Evolutionary conservation across 805 yeast genomes (phyloP), one percentile per base, ranked within the genome.

Genomic region (Saccharomycopsis guyanensis): DNA sequence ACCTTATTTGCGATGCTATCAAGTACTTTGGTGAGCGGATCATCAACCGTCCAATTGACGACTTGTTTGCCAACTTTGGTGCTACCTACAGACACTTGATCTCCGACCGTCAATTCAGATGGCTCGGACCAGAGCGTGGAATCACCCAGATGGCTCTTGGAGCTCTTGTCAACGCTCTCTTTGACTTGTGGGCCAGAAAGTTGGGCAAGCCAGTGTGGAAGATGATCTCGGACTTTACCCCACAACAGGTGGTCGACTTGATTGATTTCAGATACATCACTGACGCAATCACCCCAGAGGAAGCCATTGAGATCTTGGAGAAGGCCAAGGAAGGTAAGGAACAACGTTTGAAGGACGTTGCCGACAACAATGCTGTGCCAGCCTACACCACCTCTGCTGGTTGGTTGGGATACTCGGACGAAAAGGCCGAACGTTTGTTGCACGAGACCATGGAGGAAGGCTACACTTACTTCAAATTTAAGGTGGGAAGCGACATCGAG

Each of bases 61-160:
- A 57, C 15, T 56, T 68, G 43, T 60, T 65, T 19, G 47, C 50
- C n/a, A 62, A 68, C 47, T 63, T 68, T 57, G 72, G 71, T 5
- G 59, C 57, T 15, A 66, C 70, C 12, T 68, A 71, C 71, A 58
- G 63, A 46, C 58, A 62, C 45, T 57, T 68, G 50, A 69, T 68
- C 13, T 54, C 62, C 10, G 72, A 68, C 49, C 59, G 66, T 20
- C 71, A 66, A 50, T 59, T 65, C 49, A 63, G 72, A 45, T 68
- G 72, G 72, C 57, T 68, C 44, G 72, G 72, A 7, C 72, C 72
- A n/a, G 72, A 68, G 50, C 66, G 68, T 49, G 68, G 71, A 18
- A 65, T 64, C 20, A 64, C 64, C 32, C 72, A 68, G 49, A 57
- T 68, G 42, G 72, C 70, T 12, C 57, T 66, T 24, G 69, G 68